Evolutionary conservation across 2,329 filamentous ascomycete genomes (phyloP), one percentile per base, ranked within the genome.

Genomic region (Neoascochyta sp.): DNA sequence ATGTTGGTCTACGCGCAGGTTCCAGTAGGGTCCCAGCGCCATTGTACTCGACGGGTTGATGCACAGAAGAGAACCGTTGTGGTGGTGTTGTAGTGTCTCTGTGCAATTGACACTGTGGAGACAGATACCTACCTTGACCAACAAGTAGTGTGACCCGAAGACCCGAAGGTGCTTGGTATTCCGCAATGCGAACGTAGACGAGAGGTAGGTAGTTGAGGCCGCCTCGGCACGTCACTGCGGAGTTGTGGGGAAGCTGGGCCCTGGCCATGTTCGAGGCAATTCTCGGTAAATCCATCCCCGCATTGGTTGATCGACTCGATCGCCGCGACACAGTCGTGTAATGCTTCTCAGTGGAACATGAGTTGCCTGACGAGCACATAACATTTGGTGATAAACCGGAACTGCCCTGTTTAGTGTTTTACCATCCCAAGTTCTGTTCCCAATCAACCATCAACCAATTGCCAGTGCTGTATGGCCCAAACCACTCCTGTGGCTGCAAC

Each of bases 1-100:
- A 52, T 70, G 52, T 32, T 66, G 66, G 32, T 67, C 64, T 17
- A 74, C 54, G 4, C 64, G 60, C 18, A 74, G 57, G 37, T 71
- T 65, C 23, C 58, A 58, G 43, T 70, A 62, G 9, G 49, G 27
- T 18, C 53, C 50, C 7, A 57, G 14, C 9, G 34, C 24, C 53
- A 59, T 59, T 16, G 27, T 40, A 23, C 22, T 19, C 27, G n/a
- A n/a, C n/a, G n/a, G n/a, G 5, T 8, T 11, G 15, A 25, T 23
- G 12, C n/a, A 7, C n/a, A 29, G 15, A 27, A 14, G 24, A 34
- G 22, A n/a, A 29, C 19, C 16, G 11, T 1, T 20, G 7, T n/a
- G n/a, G 14, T 5, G 13, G 16, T 16, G 10, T 18, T n/a, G n/a
- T n/a, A n/a, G n/a, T n/a, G n/a, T n/a, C n/a, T n/a, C n/a, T n/a